Conservation (phyloP, 225 moss, liverwort and hornwort genomes). For the Ulota crispa region DNA sequence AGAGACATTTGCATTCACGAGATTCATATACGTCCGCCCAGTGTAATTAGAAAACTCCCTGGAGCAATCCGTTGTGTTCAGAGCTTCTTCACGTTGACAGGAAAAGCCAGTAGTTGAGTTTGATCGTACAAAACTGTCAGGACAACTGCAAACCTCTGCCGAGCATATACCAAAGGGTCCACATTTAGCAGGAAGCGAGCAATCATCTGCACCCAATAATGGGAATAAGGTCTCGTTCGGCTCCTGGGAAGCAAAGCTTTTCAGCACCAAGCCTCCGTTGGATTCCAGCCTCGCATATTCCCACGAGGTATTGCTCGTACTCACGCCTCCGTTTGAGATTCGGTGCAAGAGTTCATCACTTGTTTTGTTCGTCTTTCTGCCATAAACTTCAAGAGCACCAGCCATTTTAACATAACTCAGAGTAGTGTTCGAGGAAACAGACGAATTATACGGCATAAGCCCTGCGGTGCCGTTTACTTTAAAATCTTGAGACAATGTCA, state of each 20-base stretch:
- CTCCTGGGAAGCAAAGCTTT: fast-evolving
- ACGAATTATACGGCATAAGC: neutral
- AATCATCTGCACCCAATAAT: fast-evolving
- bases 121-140: neutral
- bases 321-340: neutral
- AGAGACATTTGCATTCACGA: neutral
- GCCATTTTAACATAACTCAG: neutral
- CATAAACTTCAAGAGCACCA: neutral
- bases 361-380: neutral
- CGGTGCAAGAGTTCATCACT: neutral
- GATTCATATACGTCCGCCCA: neutral
- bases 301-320: neutral
- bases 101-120: neutral
- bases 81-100: neutral
- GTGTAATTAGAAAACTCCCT: neutral
- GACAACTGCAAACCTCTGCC: neutral
- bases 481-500: constrained; percentile 26
- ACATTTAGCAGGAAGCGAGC: constrained; percentile 33
- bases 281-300: constrained; percentile 36
- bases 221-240: neutral
- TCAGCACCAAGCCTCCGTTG: constrained; percentile 28
- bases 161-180: constrained; percentile 36
- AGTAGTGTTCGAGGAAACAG: fast-evolving
- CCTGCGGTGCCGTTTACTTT: too few species aligned
- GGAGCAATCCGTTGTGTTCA: neutral